Base-by-base conservation (phyloP, 352 stramenopile genomes). In the Halophytophthora batemanensis region DNA sequence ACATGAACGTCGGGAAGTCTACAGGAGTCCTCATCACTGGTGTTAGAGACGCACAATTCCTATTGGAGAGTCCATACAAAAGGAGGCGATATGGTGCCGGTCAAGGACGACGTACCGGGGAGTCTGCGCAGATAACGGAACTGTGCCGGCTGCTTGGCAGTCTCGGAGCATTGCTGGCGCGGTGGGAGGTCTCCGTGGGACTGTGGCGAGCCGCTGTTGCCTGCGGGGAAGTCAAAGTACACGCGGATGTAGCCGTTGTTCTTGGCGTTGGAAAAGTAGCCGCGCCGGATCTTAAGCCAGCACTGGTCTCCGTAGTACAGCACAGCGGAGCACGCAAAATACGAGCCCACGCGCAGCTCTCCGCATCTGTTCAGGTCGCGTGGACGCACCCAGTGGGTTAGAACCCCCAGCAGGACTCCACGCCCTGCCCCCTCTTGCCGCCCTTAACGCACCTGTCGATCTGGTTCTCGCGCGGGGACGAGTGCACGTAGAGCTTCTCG, bases 261-360 rank as follows among this genome's bases (percentile, higher is more conserved):
- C 44, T 74, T 71, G 34, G 74, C 68, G 41, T 84, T 91, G 22
- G 81, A 89, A 52, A 91, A 91, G 43, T 72, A 71, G 25, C 81
- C 81, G 36, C 77, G 81, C 25, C 76, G 81, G 62, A 89, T 87
- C 51, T 89, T 83, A 51, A 91, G 73, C 81, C 81, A 91, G 53
- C 77, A 69, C 42, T 87, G 64, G 53, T 83, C 52, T 3, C 76
- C 72, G 35, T 82, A 82, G 36, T 71, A 80, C 0, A 69, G 50
- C 8, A 87, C 43, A 33, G 64, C 52, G 4, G 71, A 83, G 50
- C 76, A 87, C 3, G 77, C 77, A 42, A 91, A 87, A 53, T 91
- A 89, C 37, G 71, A 68, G 45, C 81, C 81, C 4, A 70, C 62
- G 15, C 61, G 69, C 38, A 91, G 59, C 45, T 87, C 74, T 1